Percentiles rank a stretch among this genome's conserved stretches.
phyloP scores from a whole-genome alignment of 371 early-diverging fungal genomes.

The Mortierella sp. region DNA sequence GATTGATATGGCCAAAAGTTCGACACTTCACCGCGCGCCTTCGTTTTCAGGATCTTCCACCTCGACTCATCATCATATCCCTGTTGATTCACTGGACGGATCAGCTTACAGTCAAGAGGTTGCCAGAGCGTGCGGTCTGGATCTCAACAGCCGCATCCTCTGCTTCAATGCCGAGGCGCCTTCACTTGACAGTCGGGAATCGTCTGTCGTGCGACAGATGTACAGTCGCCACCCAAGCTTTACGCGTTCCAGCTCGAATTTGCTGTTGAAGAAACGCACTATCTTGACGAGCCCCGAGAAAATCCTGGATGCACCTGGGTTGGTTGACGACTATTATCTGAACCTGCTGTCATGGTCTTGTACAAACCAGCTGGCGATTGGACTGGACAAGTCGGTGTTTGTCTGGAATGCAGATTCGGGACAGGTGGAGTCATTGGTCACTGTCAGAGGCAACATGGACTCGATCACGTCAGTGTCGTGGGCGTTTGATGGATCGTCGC shows the following conservation, averaged over 20 bases:
- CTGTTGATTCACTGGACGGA: conserved; percentile 20
- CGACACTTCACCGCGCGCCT: conserved; percentile 6
- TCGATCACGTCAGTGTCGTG: conserved; percentile 82
- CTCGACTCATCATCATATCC: neutral
- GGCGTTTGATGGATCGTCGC: conserved; percentile 81
- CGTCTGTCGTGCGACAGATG: conserved; percentile 32
- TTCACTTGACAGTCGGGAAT: conserved; percentile 60
- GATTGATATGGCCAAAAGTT: conserved; percentile 30
- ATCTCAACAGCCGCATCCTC: conserved; percentile 79
- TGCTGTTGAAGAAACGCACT: conserved; percentile 66
- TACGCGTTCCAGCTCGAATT: conserved; percentile 44
- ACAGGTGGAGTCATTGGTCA: conserved; percentile 75
- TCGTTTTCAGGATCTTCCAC: conserved; percentile 20
- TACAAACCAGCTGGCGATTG: conserved; percentile 89
- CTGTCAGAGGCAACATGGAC: conserved; percentile 66
- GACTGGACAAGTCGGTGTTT: conserved; percentile 89
- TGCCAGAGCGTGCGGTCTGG: conserved; percentile 84
- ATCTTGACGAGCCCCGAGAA: conserved; percentile 80
- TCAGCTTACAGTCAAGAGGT: conserved; percentile 79
- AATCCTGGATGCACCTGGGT: conserved; percentile 91
- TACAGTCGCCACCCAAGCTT: conserved; percentile 57
- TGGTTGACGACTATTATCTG: conserved; percentile 97
- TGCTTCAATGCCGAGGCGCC: conserved; percentile 82
- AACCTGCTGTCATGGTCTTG: conserved; percentile 97
- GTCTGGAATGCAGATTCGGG: conserved; percentile 94